Conservation (phyloP, 345 rosid species). For the Populus ilicifolia region DNA sequence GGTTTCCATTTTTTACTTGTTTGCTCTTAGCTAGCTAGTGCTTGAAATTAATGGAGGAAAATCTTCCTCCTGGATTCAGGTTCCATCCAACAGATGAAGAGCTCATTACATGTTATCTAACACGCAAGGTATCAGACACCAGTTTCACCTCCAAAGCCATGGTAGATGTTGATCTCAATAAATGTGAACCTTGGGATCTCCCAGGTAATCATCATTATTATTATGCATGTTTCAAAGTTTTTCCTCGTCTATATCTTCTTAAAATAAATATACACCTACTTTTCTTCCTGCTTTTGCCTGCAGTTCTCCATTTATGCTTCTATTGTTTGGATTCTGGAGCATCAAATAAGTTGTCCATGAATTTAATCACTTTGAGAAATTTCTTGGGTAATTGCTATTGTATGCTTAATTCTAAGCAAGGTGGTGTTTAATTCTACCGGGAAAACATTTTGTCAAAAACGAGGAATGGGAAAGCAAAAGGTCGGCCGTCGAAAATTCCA, state of each 20-base stretch:
- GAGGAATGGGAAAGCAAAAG: no score
- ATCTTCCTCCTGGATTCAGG: conserved; percentile 95
- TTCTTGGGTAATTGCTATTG: no score
- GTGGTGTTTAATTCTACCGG: no score
- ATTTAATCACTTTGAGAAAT: no score
- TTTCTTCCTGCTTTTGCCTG: neutral
- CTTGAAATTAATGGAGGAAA: conserved; percentile 57
- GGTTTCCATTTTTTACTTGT: neutral
- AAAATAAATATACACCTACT: neutral
- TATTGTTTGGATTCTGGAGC: neutral
- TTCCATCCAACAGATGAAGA: conserved; percentile 98
- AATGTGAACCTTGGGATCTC: conserved; percentile 98
- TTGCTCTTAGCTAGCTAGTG: neutral
- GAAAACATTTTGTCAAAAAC: no score
- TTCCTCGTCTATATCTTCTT: neutral
- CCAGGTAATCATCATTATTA: conserved; percentile 48
- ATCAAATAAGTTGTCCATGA: no score
- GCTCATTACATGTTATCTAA: conserved; percentile 76
- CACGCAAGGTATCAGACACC: conserved; percentile 57
- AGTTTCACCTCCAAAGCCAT: conserved; percentile 73
- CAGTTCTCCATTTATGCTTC: neutral
- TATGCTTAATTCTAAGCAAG: no score
- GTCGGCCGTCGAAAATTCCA: no score
- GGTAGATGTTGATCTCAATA: conserved; percentile 93
- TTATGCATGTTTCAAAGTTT: neutral